phyloP scores from a whole-genome alignment of 495 filamentous ascomycete species.

The Cairneyella variabilis region DNA sequence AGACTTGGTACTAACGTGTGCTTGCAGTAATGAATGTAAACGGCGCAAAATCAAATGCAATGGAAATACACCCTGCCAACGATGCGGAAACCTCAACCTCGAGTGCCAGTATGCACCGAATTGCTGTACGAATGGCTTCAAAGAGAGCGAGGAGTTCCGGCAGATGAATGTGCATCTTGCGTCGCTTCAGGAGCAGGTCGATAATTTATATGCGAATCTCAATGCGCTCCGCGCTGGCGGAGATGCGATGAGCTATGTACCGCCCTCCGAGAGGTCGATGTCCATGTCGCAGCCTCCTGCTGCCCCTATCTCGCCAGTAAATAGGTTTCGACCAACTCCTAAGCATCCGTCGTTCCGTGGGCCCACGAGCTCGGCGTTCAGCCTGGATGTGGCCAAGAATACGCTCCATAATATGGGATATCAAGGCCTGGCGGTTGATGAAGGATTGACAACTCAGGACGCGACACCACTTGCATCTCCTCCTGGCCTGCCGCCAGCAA shows the following conservation, averaged over 20 bases:
- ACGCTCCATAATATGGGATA: conserved; percentile 90
- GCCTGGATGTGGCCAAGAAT: conserved; percentile 79
- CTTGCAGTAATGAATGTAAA: conserved; percentile 86
- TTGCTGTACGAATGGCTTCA: conserved; percentile 75
- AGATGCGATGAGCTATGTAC: conserved; percentile 18
- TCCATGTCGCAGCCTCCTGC: conserved; percentile 19
- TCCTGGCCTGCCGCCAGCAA: conserved; percentile 26
- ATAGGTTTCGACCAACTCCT: conserved; percentile 15
- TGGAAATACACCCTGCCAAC: conserved; percentile 75
- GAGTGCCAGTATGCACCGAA: conserved; percentile 89
- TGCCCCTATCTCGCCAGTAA: conserved; percentile 13
- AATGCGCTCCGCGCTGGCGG: conserved; percentile 47
- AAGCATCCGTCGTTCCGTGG: conserved; percentile 70
- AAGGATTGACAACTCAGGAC: conserved; percentile 47
- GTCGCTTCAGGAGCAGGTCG: conserved; percentile 80
- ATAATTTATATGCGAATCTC: conserved; percentile 65
- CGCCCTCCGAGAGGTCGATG: conserved; percentile 21
- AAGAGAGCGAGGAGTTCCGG: conserved; percentile 84
- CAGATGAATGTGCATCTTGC: conserved; percentile 70
- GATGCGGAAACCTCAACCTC: conserved; percentile 78
- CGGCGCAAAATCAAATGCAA: conserved; percentile 92
- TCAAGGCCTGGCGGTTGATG: conserved; percentile 47
- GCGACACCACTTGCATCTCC: conserved; percentile 52
- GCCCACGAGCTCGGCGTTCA: conserved; percentile 82
- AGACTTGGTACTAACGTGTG: no score